These are phyloP conservation scores for Globisporangium perplexum DNA, from an alignment of 352 stramenopile genomes.

Conservation along the genomic window DNA sequence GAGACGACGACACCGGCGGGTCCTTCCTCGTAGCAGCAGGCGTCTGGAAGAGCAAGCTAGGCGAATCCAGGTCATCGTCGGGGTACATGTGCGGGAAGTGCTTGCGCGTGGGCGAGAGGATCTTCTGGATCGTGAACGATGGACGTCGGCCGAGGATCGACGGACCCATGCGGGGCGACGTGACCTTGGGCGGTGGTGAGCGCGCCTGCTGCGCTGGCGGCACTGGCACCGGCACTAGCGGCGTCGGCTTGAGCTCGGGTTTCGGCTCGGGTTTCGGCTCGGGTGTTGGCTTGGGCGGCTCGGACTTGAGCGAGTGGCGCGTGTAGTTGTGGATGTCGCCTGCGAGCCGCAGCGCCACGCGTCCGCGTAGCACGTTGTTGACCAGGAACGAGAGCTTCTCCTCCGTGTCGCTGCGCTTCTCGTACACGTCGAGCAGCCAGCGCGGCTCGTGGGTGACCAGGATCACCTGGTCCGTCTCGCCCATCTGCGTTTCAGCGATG, in stretches of 20 bases:
- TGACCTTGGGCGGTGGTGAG: not conserved
- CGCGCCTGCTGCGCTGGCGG: not conserved
- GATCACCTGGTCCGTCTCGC: slow-evolving; percentile 82
- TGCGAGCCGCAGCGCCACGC: slow-evolving; percentile 74
- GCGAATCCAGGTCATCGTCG: slow-evolving; percentile 13
- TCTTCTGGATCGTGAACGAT: slow-evolving; percentile 14
- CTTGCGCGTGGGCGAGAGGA: slow-evolving; percentile 44
- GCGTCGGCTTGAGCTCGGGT: slow-evolving; percentile 12
- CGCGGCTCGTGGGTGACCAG: slow-evolving; percentile 90
- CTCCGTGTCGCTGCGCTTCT: slow-evolving; percentile 62
- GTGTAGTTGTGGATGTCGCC: slow-evolving; percentile 95
- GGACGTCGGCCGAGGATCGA: slow-evolving; percentile 6
- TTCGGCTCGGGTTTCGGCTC: not conserved
- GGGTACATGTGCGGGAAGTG: slow-evolving; percentile 79
- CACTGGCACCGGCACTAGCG: not conserved
- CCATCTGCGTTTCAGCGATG: slow-evolving; percentile 71
- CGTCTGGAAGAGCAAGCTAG: not conserved
- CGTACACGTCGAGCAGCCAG: slow-evolving; percentile 89
- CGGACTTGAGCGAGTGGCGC: slow-evolving; percentile 51
- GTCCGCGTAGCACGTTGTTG: slow-evolving; percentile 63
- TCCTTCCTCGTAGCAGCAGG: not conserved
- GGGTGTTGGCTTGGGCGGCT: not conserved
- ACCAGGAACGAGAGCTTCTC: slow-evolving; percentile 77
- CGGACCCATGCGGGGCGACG: slow-evolving; percentile 12
- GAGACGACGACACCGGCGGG: too few relatives aligned